These are phyloP conservation scores for Metarhizium robertsii DNA, from an alignment of 2,329 filamentous ascomycete genomes.

Conservation along the genomic window DNA sequence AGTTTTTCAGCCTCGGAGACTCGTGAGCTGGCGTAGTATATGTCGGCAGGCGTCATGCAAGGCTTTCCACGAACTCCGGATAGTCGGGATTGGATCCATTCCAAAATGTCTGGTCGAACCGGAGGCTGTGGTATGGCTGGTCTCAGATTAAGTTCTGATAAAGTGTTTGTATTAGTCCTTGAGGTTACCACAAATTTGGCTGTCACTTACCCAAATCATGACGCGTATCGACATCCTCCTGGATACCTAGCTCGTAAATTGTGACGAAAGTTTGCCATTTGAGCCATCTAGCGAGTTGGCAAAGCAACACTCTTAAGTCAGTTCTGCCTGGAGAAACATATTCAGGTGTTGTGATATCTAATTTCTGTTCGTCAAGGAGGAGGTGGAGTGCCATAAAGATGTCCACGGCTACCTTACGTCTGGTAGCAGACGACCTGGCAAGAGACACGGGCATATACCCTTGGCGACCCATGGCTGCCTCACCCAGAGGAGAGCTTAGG, in stretches of 20 bases:
- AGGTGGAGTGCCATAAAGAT: conserved; percentile 73
- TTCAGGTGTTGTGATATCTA: conserved; percentile 50
- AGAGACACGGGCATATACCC: conserved; percentile 59
- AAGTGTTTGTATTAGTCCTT: conserved; percentile 5
- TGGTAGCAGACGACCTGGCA: conserved; percentile 42
- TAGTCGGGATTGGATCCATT: conserved; percentile 44
- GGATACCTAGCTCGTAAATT: conserved; percentile 43
- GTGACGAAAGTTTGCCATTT: conserved; percentile 50
- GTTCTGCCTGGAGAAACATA: conserved; percentile 32
- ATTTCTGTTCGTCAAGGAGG: conserved; percentile 80
- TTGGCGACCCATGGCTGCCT: conserved; percentile 37
- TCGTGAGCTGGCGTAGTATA: conserved; percentile 31
- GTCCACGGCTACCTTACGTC: conserved; percentile 53
- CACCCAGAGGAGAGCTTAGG: conserved; percentile 48
- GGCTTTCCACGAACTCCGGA: conserved; percentile 23
- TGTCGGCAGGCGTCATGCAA: conserved; percentile 34
- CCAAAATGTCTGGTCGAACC: conserved; percentile 33
- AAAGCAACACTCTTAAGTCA: conserved; percentile 62
- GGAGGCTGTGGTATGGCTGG: conserved; percentile 24
- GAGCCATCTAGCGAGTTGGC: conserved; percentile 76
- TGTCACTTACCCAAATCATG: conserved; percentile 29
- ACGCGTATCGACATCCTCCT: conserved; percentile 32
- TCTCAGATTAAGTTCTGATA: conserved; percentile 21
- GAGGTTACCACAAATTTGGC: not conserved
- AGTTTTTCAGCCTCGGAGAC: conserved; percentile 24